A percentile compares a stretch with the other conserved stretches of the same genome.
These are phyloP conservation scores for Phialophora tarda DNA, from an alignment of 2,329 filamentous ascomycete species.

Conservation along the genomic window DNA sequence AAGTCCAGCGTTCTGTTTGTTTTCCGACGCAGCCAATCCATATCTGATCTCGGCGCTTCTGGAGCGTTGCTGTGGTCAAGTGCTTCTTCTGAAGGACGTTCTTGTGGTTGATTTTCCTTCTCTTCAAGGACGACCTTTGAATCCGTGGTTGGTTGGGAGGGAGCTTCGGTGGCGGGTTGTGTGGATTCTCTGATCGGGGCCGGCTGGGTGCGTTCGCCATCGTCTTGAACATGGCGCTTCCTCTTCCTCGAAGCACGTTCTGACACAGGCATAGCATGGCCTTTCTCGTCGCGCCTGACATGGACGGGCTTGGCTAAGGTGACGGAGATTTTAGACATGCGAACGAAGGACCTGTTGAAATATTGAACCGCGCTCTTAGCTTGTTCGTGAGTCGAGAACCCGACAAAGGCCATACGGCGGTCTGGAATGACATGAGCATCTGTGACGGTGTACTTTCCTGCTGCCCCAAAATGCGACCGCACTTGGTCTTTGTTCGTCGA, in stretches of 20 bases:
- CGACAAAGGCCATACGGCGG: slow-evolving; percentile 92
- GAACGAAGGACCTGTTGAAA: slow-evolving; percentile 93
- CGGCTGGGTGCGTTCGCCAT: slow-evolving; percentile 8
- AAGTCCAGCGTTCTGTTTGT: slow-evolving; percentile 87
- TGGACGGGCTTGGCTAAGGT: slow-evolving; percentile 83
- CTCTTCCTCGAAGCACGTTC: slow-evolving; percentile 29
- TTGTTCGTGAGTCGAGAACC: slow-evolving; percentile 82
- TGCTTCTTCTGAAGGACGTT: background rate
- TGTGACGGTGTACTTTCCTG: slow-evolving; percentile 74
- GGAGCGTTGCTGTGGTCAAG: background rate
- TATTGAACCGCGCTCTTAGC: slow-evolving; percentile 86
- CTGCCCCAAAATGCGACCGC: slow-evolving; percentile 77
- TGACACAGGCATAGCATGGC: slow-evolving; percentile 36
- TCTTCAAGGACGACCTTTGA: slow-evolving; percentile 22
- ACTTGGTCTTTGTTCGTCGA: slow-evolving; percentile 84
- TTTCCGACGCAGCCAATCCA: slow-evolving; percentile 88
- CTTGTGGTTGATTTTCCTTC: slow-evolving; percentile 17
- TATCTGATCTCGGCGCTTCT: slow-evolving; percentile 64
- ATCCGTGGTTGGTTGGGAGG: background rate
- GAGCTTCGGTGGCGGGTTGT: background rate
- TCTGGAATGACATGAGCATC: slow-evolving; percentile 91
- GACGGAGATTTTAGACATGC: slow-evolving; percentile 91
- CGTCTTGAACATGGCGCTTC: slow-evolving; percentile 29
- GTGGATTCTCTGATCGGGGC: background rate
- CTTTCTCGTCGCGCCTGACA: slow-evolving; percentile 29